A percentile compares a stretch with the other conserved stretches of the same genome.
phyloP scores from a whole-genome alignment of 2,329 filamentous ascomycete genomes.

The Ciborinia camelliae region DNA sequence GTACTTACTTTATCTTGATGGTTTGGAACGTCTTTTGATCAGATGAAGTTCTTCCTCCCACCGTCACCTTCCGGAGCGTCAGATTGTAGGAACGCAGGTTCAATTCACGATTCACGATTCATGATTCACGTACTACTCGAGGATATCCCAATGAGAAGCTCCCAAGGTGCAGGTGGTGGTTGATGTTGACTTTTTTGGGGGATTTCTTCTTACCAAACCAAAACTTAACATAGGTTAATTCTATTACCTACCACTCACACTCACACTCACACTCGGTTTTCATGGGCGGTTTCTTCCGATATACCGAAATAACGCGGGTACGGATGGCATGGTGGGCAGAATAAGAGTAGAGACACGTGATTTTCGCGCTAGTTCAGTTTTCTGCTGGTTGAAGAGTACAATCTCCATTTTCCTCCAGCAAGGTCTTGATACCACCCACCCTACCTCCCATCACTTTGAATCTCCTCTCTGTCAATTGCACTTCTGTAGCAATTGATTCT shows the following conservation, averaged over 20 bases:
- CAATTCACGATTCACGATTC: no score
- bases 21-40: no score
- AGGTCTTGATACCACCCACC: slow-evolving; percentile 35
- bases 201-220: background rate
- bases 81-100: no score
- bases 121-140: no score
- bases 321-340: background rate
- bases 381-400: slow-evolving; percentile 12
- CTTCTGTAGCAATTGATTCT: slow-evolving; percentile 64
- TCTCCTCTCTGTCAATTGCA: slow-evolving; percentile 63
- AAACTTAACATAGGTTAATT: no score
- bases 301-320: slow-evolving; percentile 12
- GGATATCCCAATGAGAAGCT: no score
- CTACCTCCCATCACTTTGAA: slow-evolving; percentile 40
- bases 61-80: no score
- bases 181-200: background rate
- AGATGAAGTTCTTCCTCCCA: no score
- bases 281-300: slow-evolving; percentile 20
- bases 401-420: slow-evolving; percentile 26
- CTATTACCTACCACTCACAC: no score
- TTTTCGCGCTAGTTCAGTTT: slow-evolving; percentile 18
- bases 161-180: background rate
- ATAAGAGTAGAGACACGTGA: background rate
- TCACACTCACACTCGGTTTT: no score
- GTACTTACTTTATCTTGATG: no score